Evolutionary conservation across 2,329 filamentous ascomycete genomes (phyloP), one percentile per base, ranked within the genome.

Genomic region (Colletotrichum incanum): DNA sequence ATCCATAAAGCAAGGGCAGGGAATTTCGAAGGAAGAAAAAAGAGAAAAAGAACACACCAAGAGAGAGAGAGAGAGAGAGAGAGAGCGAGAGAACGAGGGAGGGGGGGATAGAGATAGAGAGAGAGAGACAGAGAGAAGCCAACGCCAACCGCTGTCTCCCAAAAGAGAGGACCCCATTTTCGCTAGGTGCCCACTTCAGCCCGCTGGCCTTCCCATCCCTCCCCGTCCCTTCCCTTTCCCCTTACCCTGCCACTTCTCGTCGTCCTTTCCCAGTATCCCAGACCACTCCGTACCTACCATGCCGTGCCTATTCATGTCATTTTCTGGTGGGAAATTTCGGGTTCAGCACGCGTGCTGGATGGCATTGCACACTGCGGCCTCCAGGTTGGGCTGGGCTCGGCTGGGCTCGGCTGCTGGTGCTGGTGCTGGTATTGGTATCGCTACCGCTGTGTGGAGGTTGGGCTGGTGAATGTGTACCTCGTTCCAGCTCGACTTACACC

Each of bases 131-230:
- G n/a, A n/a, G n/a, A n/a, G n/a, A n/a, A n/a, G n/a, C n/a, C n/a
- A n/a, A n/a, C n/a, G 43, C 47, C 37, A 63, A 67, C 58, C 47
- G 49, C 56, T 28, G 23, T 50, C 23, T 16, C 41, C 47, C 20
- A 62, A 65, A 28, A 18, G 39, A 55, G 45, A 49, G 66, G 52
- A 23, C 43, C 66, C 66, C 50, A 43, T 65, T 69, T 69, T 50
- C 31, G 47, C 67, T 23, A 67, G 55, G 64, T 49, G 39, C 67
- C 67, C 64, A 67, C 63, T 71, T 67, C 56, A 56, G 55, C 67
- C 67, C 55, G 64, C 67, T 47, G 47, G 63, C 39, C 63, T 55
- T 47, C 31, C 43, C 16, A 26, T 61, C 26, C 45, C 67, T 50
- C 54, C 55, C 55, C 39, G 43, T 50, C 66, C 41, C 34, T 63